Evolutionary conservation across 2,329 filamentous ascomycete species (phyloP), one percentile per base, ranked within the genome.

Genomic region (Fusarium pseudonygamai): DNA sequence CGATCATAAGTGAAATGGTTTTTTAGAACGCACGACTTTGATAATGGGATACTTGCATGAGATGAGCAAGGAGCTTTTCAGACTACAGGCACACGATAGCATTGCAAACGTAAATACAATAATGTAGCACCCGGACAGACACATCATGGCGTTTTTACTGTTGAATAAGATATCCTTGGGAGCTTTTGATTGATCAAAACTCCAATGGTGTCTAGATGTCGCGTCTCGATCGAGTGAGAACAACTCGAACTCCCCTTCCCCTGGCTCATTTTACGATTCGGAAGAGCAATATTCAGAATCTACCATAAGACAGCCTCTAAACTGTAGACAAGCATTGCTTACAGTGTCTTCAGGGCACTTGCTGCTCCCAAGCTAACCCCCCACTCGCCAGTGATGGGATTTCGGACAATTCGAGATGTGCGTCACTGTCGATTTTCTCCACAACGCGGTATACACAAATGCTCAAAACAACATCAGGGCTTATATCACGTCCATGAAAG

Each of bases 321-420:
- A 5, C 6, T n/a, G 5, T 4, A 34, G 14, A 13, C 16, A 43
- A 16, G 9, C 30, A 40, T 30, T 46, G 6, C 3, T 26, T 14
- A 10, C 28, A 20, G 20, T 34, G 20, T 14, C 7, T 53, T 28
- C 20, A n/a, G 36, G 24, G 43, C 40, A 32, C 18, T 34, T 18
- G 20, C 20, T 53, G 40, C 11, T 26, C 18, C 20, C 20, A 20
- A 46, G 24, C n/a, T n/a, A 36, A 52, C 40, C 36, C 30, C 30
- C 66, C 65, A 69, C 30, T 30, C 26, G 52, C 24, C 50, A 58
- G 67, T 69, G 65, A 49, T 64, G 65, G 30, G 36, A 53, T 42
- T 58, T 43, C n/a, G 37, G 28, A 58, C 16, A 26, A 28, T 7
- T 64, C 36, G 10, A 46, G n/a, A 43, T 39, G 26, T 40, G 52